Evolutionary conservation across 208 protist genomes (phyloP), one percentile per base, ranked within the genome.

Genomic region (Endotrypanum monterogeii): DNA sequence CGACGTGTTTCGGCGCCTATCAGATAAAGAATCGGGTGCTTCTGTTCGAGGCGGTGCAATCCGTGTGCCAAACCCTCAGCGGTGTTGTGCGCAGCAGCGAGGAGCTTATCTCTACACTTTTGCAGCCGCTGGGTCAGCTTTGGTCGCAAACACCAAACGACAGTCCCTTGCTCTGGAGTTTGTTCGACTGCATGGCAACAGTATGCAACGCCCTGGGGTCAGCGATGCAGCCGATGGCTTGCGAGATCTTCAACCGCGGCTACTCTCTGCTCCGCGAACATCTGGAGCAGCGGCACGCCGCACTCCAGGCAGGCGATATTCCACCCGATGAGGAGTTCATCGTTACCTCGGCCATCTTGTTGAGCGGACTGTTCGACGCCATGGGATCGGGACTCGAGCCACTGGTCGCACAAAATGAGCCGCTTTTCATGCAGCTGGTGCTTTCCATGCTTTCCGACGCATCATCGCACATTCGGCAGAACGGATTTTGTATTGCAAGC

Each of bases 1-100:
- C 76, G 20, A 76, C 78, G 46, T 97, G 93, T 78, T 73, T 94
- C 25, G 83, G 78, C 32, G 84, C 86, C 44, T 97, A 93, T 75
- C 93, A 97, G 69, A 85, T 97, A 16, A 95, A 95, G 76, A 97
- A 97, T 72, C 86, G 89, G n/a, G 84, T 94, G 20, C 69, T 94
- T 30, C 88, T 97, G 9, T 86, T 97, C 16, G 90, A 97, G 71
- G 86, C 82, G 51, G 66, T 94, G 51, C 84, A 88, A 65, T 83
- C 80, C 2, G 58, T 97, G 5, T 93, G 87, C 74, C 80, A 89
- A 39, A 63, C 35, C 62, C 46, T 94, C 35, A 84, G 77, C 41
- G 73, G 84, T n/a, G 77, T 71, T 12, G 55, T 97, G 55, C 87
- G 89, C 39, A 41, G 60, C 30, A 79, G 84, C 69, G 79, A 79